Conservation (phyloP, 2,329 filamentous ascomycete genomes). For the Colletotrichum lentis region DNA sequence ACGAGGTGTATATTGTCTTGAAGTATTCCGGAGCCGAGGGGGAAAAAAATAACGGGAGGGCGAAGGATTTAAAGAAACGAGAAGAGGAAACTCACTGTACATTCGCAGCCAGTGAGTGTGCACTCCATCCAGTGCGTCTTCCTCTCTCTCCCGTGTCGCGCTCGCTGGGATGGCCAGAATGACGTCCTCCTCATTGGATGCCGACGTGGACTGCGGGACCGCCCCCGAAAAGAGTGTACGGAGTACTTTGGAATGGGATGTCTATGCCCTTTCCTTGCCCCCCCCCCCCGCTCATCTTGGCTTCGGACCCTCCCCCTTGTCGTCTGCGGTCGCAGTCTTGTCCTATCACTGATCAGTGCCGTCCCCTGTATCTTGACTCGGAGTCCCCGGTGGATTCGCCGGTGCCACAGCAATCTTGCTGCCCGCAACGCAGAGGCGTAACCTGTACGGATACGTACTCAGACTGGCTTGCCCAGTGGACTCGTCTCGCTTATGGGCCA, state of each 20-base stretch:
- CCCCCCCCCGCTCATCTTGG: neutral
- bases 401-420: conserved; percentile 37
- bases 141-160: conserved; percentile 26
- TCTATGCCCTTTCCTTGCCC: conserved; percentile 29
- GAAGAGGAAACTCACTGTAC: conserved; percentile 27
- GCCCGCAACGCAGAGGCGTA: conserved; percentile 3
- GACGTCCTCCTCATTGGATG: conserved; percentile 35
- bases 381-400: conserved; percentile 32
- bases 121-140: conserved; percentile 16
- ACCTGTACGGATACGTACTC: too few relatives aligned
- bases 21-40: conserved; percentile 18
- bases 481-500: conserved; percentile 15
- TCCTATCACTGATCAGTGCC: conserved; percentile 18
- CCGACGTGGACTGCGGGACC: conserved; percentile 16
- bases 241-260: conserved; percentile 9
- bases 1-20: conserved; percentile 9
- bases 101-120: conserved; percentile 21
- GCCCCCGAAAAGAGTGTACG: neutral
- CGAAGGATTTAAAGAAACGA: conserved; percentile 31
- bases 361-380: conserved; percentile 28
- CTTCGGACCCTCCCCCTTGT: conserved; percentile 8
- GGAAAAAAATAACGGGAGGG: conserved; percentile 25
- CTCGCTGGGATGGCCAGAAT: conserved; percentile 36
- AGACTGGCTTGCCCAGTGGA: conserved; percentile 30
- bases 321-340: conserved; percentile 5